Evolutionary conservation across 2,329 filamentous ascomycete genomes (phyloP).

Genomic region (Plenodomus biglobosus): DNA sequence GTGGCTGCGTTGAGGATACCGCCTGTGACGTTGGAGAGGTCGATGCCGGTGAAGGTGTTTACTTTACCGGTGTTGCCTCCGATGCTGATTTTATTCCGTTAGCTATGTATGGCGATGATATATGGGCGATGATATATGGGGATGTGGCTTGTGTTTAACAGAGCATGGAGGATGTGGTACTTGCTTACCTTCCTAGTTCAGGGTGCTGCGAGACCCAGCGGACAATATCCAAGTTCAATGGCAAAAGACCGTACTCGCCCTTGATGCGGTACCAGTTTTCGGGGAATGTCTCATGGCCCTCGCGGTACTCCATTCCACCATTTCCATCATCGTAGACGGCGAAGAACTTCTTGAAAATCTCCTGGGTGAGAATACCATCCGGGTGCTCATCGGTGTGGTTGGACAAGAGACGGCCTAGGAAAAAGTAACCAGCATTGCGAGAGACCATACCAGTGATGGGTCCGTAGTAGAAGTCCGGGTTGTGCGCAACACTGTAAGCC

Average conservation of each 20-base stretch:
- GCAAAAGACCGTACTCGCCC: conserved; percentile 52
- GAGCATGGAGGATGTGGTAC: no score
- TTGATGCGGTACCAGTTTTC: conserved; percentile 55
- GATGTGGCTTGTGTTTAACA: no score
- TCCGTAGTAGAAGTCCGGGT: conserved; percentile 59
- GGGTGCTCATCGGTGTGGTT: conserved; percentile 20
- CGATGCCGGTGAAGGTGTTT: conserved; percentile 55
- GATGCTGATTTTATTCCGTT: conserved; percentile 29
- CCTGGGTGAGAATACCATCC: conserved; percentile 18
- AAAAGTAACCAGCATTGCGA: conserved; percentile 49
- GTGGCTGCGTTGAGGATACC: conserved; percentile 21
- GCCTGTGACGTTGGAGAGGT: conserved; percentile 27
- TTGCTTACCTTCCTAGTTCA: conserved; percentile 23
- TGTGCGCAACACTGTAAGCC: conserved; percentile 52
- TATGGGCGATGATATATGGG: no score
- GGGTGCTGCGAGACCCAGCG: conserved; percentile 17
- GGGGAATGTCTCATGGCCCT: conserved; percentile 56
- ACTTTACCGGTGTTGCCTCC: conserved; percentile 57
- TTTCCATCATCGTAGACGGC: conserved; percentile 48
- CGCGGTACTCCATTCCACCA: conserved; percentile 42
- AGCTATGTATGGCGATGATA: neutral
- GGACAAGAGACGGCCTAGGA: conserved; percentile 36
- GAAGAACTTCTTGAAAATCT: conserved; percentile 51
- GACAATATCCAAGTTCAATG: conserved; percentile 22
- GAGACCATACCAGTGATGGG: conserved; percentile 55